Conservation (phyloP, 768 basidiomycete species). For the Hygrocybe punicea region DNA sequence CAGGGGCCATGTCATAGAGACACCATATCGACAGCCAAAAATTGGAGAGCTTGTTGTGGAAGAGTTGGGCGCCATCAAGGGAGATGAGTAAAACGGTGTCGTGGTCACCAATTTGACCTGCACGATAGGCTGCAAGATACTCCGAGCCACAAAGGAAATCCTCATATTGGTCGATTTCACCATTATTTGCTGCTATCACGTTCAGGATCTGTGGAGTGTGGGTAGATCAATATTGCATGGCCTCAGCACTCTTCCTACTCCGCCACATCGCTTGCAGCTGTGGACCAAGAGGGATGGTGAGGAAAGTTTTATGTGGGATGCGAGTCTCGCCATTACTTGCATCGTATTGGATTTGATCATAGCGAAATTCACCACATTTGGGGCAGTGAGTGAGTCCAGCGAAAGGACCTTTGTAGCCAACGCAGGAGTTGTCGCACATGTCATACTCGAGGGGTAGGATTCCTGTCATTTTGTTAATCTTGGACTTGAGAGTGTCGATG, state of each 20-base stretch:
- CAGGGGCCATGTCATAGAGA: slow-evolving; percentile 26
- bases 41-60: slow-evolving; percentile 39
- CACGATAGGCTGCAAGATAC: no score
- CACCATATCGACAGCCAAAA: slow-evolving; percentile 41
- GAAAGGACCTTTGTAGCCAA: slow-evolving; percentile 40
- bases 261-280: slow-evolving; percentile 39
- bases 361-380: slow-evolving; percentile 29
- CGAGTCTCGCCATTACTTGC: not conserved
- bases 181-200: no score
- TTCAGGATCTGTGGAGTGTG: no score
- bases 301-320: no score
- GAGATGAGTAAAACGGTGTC: no score
- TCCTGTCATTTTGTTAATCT: slow-evolving; percentile 32
- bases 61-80: slow-evolving; percentile 16
- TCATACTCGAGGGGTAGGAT: slow-evolving; percentile 33
- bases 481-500: slow-evolving; percentile 27
- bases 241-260: slow-evolving; percentile 14
- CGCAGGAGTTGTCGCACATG: slow-evolving; percentile 45
- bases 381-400: slow-evolving; percentile 27
- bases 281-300: no score
- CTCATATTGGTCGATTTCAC: no score
- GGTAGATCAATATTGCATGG: slow-evolving; percentile 27
- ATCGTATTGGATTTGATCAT: slow-evolving; percentile 13
- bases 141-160: no score
- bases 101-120: no score